Evolutionary conservation across 2,329 filamentous ascomycete genomes (phyloP).

Genomic region (Neopestalotiopsis rosae): DNA sequence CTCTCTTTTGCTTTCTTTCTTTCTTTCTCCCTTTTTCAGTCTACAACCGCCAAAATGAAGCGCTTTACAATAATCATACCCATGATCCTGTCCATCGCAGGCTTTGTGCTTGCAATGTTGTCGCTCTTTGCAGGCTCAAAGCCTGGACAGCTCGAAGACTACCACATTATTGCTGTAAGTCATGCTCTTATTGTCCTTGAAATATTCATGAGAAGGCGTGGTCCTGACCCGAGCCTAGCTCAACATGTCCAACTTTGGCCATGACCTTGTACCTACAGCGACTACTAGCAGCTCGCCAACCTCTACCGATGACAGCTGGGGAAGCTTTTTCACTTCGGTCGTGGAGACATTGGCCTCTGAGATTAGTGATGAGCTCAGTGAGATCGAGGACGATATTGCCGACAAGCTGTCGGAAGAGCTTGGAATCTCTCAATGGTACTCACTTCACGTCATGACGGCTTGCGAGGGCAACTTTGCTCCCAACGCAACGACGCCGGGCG

Average conservation of each 20-base stretch:
- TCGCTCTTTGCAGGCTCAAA: slow-evolving; percentile 44
- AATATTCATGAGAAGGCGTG: background rate
- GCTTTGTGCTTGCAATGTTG: slow-evolving; percentile 42
- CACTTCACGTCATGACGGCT: slow-evolving; percentile 52
- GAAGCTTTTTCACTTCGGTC: slow-evolving; percentile 27
- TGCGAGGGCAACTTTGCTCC: slow-evolving; percentile 53
- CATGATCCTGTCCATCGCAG: slow-evolving; percentile 38
- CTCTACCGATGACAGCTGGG: slow-evolving; percentile 28
- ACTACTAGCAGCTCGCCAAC: slow-evolving; percentile 29
- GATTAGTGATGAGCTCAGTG: slow-evolving; percentile 43
- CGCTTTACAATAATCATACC: slow-evolving; percentile 32
- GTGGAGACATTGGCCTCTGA: slow-evolving; percentile 37
- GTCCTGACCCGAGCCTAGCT: slow-evolving; percentile 34
- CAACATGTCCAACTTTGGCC: slow-evolving; percentile 47
- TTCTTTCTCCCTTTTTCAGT: background rate
- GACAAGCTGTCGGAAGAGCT: slow-evolving; percentile 47
- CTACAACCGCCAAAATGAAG: slow-evolving; percentile 13
- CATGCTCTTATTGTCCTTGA: background rate
- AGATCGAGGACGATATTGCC: slow-evolving; percentile 44
- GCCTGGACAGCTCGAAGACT: slow-evolving; percentile 42
- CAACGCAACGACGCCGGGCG: slow-evolving; percentile 43
- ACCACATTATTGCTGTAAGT: slow-evolving; percentile 44
- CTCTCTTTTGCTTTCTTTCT: no score
- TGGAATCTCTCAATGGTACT: slow-evolving; percentile 57
- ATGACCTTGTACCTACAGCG: slow-evolving; percentile 39